A percentile compares a stretch with the other conserved stretches of the same genome.
Evolutionary conservation across 202 grass and related monocot genomes (phyloP).

Genomic region (Zoysia matrella): DNA sequence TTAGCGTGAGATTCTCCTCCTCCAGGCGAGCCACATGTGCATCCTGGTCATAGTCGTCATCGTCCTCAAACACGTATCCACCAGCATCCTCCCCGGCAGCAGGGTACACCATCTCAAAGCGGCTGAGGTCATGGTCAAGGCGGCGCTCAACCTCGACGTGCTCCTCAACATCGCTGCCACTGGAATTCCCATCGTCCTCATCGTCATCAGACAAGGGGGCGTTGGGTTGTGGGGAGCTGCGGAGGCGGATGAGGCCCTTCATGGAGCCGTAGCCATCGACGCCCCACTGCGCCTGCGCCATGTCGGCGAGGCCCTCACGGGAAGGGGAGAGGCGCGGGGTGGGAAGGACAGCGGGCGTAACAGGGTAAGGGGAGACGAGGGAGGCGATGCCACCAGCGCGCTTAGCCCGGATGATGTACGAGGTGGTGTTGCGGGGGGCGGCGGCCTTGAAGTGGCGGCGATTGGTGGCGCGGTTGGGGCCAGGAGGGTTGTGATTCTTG

Average conservation of each 20-base stretch:
- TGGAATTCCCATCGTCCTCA: slow-evolving; percentile 45
- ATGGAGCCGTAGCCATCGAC: too few relatives aligned
- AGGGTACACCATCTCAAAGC: slow-evolving; percentile 96
- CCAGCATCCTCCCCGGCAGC: slow-evolving; percentile 31
- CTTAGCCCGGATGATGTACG: slow-evolving; percentile 96
- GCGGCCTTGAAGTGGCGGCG: slow-evolving; percentile 55
- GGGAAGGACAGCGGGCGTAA: slow-evolving; percentile 82
- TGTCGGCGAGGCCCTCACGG: slow-evolving; percentile 83
- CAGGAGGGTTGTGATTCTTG: slow-evolving; percentile 37
- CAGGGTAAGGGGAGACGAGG: slow-evolving; percentile 79
- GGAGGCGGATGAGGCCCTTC: slow-evolving; percentile 57
- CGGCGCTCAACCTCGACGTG: slow-evolving; percentile 92
- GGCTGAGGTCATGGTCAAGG: slow-evolving; percentile 88
- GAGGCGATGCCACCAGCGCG: slow-evolving; percentile 82
- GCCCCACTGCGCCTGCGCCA: slow-evolving; percentile 93
- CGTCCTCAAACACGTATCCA: slow-evolving; percentile 49
- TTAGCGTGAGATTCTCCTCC: slow-evolving; percentile 85
- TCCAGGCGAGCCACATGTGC: slow-evolving; percentile 67
- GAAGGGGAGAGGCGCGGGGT: slow-evolving; percentile 79
- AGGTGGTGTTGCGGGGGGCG: slow-evolving; percentile 93
- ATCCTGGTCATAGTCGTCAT: slow-evolving; percentile 71
- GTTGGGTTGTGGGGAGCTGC: slow-evolving; percentile 40
- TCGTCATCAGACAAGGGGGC: slow-evolving; percentile 53
- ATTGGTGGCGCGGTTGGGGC: slow-evolving; percentile 38
- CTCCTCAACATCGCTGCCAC: slow-evolving; percentile 90